Conservation (phyloP, 805 yeast species). For the Suhomyces pyralidae region DNA sequence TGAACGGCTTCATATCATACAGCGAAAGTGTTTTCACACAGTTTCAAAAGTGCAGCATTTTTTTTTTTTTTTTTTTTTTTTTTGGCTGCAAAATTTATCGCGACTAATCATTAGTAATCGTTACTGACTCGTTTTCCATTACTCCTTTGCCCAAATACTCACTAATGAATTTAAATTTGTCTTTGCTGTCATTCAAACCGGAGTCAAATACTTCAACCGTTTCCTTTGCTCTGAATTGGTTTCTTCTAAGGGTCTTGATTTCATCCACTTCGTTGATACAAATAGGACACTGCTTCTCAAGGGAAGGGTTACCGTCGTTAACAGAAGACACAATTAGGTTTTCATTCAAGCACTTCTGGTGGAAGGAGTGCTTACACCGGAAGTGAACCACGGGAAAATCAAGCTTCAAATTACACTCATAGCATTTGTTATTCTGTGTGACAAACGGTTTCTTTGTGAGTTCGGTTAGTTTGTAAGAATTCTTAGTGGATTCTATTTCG, state of each 20-base stretch:
- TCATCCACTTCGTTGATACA: constrained; percentile 74
- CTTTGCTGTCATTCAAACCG: constrained; percentile 51
- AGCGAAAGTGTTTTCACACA: not conserved
- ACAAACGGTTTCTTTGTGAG: constrained; percentile 47
- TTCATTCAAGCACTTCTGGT: constrained; percentile 70
- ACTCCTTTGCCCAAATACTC: constrained; percentile 90
- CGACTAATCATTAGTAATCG: not conserved
- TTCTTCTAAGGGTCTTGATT: constrained; percentile 52
- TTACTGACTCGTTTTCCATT: constrained; percentile 46
- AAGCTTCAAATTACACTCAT: constrained; percentile 59
- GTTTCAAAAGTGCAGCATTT: not conserved
- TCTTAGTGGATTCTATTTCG: constrained; percentile 58
- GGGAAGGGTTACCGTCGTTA: not conserved
- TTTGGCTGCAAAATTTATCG: not conserved
- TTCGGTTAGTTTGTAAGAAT: constrained; percentile 51
- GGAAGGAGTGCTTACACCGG: constrained; percentile 83
- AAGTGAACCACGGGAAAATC: constrained; percentile 83
- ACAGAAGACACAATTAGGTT: constrained; percentile 22
- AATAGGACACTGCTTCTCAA: constrained; percentile 57
- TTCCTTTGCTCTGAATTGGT: constrained; percentile 61
- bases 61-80: not conserved
- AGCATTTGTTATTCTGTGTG: constrained; percentile 62
- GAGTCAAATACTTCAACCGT: constrained; percentile 61
- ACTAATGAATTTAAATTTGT: constrained; percentile 69
- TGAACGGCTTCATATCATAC: not conserved